Conservation (phyloP, 73 alveolate genomes). For the Symbiodinium natans region DNA sequence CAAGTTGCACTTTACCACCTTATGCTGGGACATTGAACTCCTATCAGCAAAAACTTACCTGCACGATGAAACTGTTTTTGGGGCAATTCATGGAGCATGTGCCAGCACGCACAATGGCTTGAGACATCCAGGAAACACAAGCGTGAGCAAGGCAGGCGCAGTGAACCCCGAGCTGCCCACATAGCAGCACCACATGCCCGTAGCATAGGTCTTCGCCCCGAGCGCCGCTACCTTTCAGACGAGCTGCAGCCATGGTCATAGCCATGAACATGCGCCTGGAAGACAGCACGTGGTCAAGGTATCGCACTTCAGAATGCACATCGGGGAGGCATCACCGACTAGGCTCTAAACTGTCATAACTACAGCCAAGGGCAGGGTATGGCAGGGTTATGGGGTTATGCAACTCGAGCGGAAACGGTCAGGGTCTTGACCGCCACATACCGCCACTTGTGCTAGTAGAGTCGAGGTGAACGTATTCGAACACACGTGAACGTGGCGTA, state of each 20-base stretch:
- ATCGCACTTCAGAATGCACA: too few relatives aligned
- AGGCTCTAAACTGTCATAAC: too few relatives aligned
- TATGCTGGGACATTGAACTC: not conserved
- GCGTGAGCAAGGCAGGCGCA: not conserved
- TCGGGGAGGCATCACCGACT: too few relatives aligned
- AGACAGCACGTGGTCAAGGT: too few relatives aligned
- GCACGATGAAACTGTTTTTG: not conserved
- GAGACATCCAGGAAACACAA: not conserved
- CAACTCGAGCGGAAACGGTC: too few relatives aligned
- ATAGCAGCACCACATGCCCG: not conserved
- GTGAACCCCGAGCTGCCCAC: not conserved
- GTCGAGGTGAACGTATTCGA: too few relatives aligned
- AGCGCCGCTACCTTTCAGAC: too few relatives aligned
- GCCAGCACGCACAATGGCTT: not conserved
- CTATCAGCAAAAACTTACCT: not conserved
- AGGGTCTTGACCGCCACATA: too few relatives aligned
- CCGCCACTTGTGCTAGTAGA: too few relatives aligned
- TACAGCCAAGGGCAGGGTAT: too few relatives aligned
- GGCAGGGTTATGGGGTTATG: too few relatives aligned
- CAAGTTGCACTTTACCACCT: not conserved
- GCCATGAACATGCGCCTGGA: not conserved
- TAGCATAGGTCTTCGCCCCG: not conserved
- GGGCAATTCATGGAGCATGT: not conserved
- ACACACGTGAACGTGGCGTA: too few relatives aligned
- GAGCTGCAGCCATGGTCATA: not conserved